Evolutionary conservation across 2,329 filamentous ascomycete genomes (phyloP), one percentile per base, ranked within the genome.

Genomic region (Arthrobotrys sinensis): DNA sequence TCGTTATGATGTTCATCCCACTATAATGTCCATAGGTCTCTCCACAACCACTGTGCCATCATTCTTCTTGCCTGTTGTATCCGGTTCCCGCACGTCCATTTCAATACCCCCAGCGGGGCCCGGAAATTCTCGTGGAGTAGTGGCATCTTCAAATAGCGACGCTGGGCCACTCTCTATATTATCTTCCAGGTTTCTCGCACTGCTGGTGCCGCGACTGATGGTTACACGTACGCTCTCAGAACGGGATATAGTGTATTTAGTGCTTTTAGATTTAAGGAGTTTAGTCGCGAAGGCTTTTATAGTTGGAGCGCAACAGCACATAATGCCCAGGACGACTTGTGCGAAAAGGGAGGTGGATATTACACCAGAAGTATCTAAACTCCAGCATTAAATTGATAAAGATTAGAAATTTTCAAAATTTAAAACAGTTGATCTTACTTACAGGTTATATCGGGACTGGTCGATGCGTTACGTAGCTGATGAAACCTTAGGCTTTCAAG

Each of bases 31-130:
- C 24, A 4, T 28, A 28, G 4, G 2, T 28, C 2, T 28, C 24
- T 57, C 91, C 0, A 80, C 90, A 0, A 83, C 80, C 0, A 85
- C 93, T 0, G 53, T 38, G 2, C 36, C 53, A 24, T 38, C 16
- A 19, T 38, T 14, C 16, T 57, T 57, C 38, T 46, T 28, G n/a
- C n/a, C n/a, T 28, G 24, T 28, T 28, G 4, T 28, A 28, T 28
- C 24, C 24, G 24, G 4, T 4, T 28, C 24, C 24, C 24, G 57
- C 21, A 21, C 21, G n/a, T 63, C 38, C 57, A 63, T 45, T 63
- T 63, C 57, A 8, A 63, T 63, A 32, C 14, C 14, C 38, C 14
- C 19, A 12, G n/a, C 28, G 3, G 21, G 19, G 34, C 10, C 16
- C 19, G 32, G 14, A 19, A 38, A 38, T 24, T 57, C 14, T 38